phyloP scores from a whole-genome alignment of 176 grass and related monocot species.

The Lolium perenne region DNA sequence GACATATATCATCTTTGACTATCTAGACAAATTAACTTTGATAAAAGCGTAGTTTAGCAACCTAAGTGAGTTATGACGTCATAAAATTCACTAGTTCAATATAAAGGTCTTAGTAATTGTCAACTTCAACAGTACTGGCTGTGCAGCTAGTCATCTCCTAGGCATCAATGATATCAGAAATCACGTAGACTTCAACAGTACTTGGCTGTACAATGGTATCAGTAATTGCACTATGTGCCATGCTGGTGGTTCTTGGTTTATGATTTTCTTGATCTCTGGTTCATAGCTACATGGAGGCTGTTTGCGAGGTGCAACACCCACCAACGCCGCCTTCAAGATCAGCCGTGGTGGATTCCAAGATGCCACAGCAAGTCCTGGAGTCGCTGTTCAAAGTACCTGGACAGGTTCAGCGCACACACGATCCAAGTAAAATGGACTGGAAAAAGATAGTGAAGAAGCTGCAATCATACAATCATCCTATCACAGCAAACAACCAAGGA shows the following conservation, averaged over 20 bases:
- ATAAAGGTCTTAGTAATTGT: neutral
- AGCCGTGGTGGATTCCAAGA: conserved; percentile 40
- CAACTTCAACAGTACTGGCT: neutral
- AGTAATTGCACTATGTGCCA: neutral
- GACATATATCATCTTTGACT: neutral
- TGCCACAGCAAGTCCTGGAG: conserved; percentile 70
- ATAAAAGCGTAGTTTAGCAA: neutral
- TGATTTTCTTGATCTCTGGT: neutral
- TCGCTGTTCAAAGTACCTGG: conserved; percentile 77
- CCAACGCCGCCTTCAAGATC: conserved; percentile 43
- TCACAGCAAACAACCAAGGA: conserved; percentile 44
- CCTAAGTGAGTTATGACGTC: neutral
- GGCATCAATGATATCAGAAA: conserved; percentile 6
- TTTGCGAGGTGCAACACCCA: conserved; percentile 10
- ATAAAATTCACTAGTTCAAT: neutral
- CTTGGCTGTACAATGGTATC: neutral
- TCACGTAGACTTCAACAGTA: neutral
- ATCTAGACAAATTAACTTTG: neutral
- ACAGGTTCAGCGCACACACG: conserved; percentile 18
- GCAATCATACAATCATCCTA: conserved; percentile 55
- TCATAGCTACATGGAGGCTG: conserved; percentile 50
- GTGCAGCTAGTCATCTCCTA: conserved; percentile 17
- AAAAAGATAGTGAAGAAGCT: conserved; percentile 78
- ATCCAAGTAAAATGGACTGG: conserved; percentile 81
- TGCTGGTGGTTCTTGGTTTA: neutral